phyloP scores from a whole-genome alignment of 179 eudicot species.

The Heliamphora ciliata region DNA sequence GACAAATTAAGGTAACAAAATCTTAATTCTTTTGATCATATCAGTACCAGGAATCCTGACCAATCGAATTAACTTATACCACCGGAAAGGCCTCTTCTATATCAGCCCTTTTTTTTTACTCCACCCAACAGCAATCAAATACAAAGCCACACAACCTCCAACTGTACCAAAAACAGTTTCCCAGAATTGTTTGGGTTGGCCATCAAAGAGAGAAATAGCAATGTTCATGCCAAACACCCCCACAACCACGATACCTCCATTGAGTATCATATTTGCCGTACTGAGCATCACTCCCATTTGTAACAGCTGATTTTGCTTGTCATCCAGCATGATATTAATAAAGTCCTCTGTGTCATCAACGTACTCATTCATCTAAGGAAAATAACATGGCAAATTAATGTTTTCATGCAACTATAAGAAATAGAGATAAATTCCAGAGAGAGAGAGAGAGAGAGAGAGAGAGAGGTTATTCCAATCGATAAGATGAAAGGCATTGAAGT shows the following conservation, averaged over 20 bases:
- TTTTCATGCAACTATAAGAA: not conserved
- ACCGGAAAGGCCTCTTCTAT: not conserved
- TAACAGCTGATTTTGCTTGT: conserved; percentile 54
- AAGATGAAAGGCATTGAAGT: not conserved
- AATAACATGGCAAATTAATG: not conserved
- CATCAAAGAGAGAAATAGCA: conserved; percentile 25
- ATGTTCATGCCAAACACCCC: conserved; percentile 59
- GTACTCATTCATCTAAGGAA: conserved; percentile 44
- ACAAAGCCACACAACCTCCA: conserved; percentile 29
- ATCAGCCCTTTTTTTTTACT: conserved; percentile 26
- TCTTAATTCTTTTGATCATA: not conserved
- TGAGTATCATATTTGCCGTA: conserved; percentile 43
- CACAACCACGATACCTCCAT: conserved; percentile 44
- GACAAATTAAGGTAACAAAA: not conserved
- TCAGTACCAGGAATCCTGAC: not conserved
- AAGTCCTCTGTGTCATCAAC: conserved; percentile 58
- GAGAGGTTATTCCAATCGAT: not conserved
- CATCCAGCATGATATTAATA: conserved; percentile 58
- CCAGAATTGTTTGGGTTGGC: conserved; percentile 31
- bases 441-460: not conserved
- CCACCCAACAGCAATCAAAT: conserved; percentile 41
- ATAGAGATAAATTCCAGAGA: not conserved
- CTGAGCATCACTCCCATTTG: conserved; percentile 64
- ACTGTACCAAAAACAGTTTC: conserved; percentile 30
- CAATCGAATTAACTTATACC: not conserved